Evolutionary conservation across 306 rosid species (phyloP).

Genomic region (Dalbergia oliveri): DNA sequence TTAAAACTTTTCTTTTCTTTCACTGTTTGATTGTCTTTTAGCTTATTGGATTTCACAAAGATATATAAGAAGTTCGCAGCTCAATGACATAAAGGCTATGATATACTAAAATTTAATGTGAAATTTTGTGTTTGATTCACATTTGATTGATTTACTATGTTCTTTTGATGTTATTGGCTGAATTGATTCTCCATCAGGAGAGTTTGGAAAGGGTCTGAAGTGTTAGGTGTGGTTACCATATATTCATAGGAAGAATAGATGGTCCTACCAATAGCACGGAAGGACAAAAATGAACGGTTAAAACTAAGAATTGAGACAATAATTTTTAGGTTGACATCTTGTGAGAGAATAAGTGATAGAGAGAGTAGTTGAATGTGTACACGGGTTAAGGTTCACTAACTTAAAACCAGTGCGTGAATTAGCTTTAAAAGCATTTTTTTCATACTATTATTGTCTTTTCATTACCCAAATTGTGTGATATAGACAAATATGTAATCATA

Average conservation of each 20-base stretch:
- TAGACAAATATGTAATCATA: slow-evolving; percentile 33
- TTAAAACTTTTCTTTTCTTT: background rate
- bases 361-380: background rate
- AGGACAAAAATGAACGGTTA: slow-evolving; percentile 36
- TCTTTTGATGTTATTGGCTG: slow-evolving; percentile 10
- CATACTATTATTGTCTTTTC: slow-evolving; percentile 13
- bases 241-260: background rate
- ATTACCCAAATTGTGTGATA: slow-evolving; percentile 21
- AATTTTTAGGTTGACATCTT: slow-evolving; percentile 8
- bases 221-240: background rate
- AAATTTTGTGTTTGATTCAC: slow-evolving; percentile 26
- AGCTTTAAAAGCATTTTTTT: background rate
- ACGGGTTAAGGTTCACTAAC: slow-evolving; percentile 34
- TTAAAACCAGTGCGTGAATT: slow-evolving; percentile 29
- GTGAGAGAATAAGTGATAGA: slow-evolving; percentile 3
- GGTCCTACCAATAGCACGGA: slow-evolving; percentile 22
- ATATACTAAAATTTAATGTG: background rate
- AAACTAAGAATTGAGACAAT: background rate
- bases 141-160: slow-evolving; percentile 16
- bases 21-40: background rate
- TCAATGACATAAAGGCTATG: background rate
- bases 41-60: slow-evolving; percentile 7
- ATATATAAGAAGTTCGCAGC: background rate
- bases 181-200: background rate
- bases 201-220: background rate